A percentile compares a stretch with the other conserved stretches of the same genome.
Evolutionary conservation across 495 filamentous ascomycete species (phyloP).

Genomic region (Penicillium canariense): DNA sequence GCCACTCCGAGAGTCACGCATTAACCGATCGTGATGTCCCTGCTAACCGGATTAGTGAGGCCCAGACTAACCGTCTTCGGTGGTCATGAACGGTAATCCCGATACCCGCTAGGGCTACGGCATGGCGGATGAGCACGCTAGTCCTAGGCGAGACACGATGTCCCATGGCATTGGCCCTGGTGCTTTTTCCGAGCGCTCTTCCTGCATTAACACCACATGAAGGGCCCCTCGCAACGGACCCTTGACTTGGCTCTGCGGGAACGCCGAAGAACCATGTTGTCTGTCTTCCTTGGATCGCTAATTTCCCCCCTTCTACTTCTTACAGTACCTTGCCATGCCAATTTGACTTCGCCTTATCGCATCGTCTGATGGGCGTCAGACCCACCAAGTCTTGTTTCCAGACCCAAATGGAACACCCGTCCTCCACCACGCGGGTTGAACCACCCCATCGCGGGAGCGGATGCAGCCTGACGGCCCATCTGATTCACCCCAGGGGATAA

Average conservation of each 20-base stretch:
- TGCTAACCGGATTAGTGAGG: neutral
- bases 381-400: slow-evolving; percentile 6
- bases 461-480: neutral
- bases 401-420: neutral
- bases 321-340: neutral
- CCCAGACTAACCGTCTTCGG: neutral
- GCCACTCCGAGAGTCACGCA: slow-evolving; percentile 18
- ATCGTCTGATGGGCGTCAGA: slow-evolving; percentile 1
- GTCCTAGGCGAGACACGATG: neutral
- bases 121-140: neutral
- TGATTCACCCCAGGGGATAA: neutral
- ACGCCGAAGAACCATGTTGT: neutral
- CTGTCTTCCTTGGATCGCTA: neutral
- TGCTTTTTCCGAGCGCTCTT: neutral
- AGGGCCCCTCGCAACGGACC: neutral
- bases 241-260: neutral
- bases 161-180: neutral
- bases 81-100: slow-evolving; percentile 1
- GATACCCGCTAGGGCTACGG: slow-evolving; percentile 16
- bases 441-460: neutral
- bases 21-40: too few species aligned
- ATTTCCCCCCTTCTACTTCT: neutral
- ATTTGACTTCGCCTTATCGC: slow-evolving; percentile 4
- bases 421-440: neutral
- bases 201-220: neutral